These are phyloP conservation scores for Acanthamoeba lenticulata DNA, from an alignment of 208 protist genomes.

Conservation along the genomic window DNA sequence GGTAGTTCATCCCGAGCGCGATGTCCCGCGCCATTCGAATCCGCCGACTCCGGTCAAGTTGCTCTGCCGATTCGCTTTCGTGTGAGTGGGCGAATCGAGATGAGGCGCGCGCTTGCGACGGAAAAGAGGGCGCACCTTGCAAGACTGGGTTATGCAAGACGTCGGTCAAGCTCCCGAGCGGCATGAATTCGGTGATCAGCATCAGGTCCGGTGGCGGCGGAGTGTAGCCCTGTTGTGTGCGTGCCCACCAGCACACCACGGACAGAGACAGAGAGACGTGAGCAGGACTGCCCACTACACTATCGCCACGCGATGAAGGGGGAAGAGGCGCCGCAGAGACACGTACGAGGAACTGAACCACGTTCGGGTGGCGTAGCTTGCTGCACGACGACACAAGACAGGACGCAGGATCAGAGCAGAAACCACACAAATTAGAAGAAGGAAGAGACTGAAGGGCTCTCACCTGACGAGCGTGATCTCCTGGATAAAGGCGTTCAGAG, in stretches of 20 bases:
- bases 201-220: neutral
- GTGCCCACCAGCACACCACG: too few species aligned
- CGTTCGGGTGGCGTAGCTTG: neutral
- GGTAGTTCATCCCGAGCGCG: constrained; percentile 2
- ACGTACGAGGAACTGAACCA: neutral
- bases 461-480: neutral
- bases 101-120: neutral
- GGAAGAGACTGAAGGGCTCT: neutral
- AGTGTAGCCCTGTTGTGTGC: neutral
- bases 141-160: neutral
- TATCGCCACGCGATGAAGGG: neutral
- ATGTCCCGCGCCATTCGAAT: neutral
- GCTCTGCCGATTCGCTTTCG: neutral
- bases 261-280: neutral
- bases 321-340: neutral
- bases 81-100: neutral
- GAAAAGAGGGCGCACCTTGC: neutral
- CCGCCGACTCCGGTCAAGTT: neutral
- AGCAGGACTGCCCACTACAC: neutral
- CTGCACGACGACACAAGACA: neutral
- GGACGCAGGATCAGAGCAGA: too few species aligned
- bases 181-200: constrained; percentile 29
- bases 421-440: too few species aligned
- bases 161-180: neutral
- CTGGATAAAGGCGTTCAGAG: neutral